Percentiles rank a stretch among this genome's conserved stretches.
These are phyloP conservation scores for Trichopus zeylanicus DNA, from an alignment of 116 monocot genomes.

Conservation along the genomic window DNA sequence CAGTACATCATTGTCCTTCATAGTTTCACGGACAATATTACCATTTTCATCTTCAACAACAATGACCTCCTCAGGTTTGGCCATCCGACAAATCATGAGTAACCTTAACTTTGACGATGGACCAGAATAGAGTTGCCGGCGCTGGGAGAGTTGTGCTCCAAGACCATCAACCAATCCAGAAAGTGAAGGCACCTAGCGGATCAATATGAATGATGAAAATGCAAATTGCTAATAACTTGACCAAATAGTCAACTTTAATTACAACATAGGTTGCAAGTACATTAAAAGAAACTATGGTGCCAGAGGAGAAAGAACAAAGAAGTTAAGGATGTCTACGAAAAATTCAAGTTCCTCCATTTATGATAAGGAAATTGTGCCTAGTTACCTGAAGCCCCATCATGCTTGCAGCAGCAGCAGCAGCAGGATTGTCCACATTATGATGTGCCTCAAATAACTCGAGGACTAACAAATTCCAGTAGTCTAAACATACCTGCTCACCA, in stretches of 20 bases:
- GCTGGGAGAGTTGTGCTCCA: constrained; percentile 51
- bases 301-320: not conserved
- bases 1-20: constrained; percentile 99
- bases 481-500: constrained; percentile 77
- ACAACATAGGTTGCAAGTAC: not conserved
- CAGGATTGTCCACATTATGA: constrained; percentile 70
- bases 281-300: not conserved
- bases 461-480: constrained; percentile 92
- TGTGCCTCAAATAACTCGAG: constrained; percentile 87
- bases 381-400: constrained; percentile 87
- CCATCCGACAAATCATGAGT: constrained; percentile 99
- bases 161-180: constrained; percentile 87
- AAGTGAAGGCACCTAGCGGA: constrained; percentile 22
- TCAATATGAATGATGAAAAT: not conserved
- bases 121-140: constrained; percentile 78
- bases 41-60: constrained; percentile 99
- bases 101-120: constrained; percentile 88
- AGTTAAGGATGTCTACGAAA: not conserved
- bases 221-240: not conserved
- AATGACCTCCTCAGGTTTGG: constrained; percentile 96
- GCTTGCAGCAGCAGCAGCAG: constrained; percentile 56
- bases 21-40: constrained; percentile 97
- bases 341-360: not conserved
- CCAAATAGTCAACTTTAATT: not conserved
- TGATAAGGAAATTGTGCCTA: not conserved